Base-by-base conservation (phyloP, 1,139 yeast species). In the Wickerhamomyces sp. region DNA sequence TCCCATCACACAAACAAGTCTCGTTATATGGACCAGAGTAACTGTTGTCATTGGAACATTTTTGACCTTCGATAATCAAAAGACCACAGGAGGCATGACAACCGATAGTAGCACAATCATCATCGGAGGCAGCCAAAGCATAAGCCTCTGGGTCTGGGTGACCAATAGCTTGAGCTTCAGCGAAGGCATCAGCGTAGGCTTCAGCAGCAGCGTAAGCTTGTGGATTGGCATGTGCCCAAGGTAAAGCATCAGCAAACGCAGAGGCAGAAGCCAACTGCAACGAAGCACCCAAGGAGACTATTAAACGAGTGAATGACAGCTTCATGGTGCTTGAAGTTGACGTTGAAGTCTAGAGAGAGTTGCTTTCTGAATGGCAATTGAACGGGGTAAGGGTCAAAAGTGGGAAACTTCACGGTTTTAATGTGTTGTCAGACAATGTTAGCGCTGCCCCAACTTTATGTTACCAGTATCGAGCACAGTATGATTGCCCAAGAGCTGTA, bases 1-100 rank as follows among this genome's bases (percentile, higher is more conserved):
- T 50, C 1, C 39, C 15, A 14, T 40, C 29, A 47, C 60, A 55
- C 27, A 55, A 40, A 47, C 56, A 52, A 17, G 41, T 30, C 4
- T 28, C 4, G 18, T 38, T 46, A 32, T 42, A 52, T 28, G 50
- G 45, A 18, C 46, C 39, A 14, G 32, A 15, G 31, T 46, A 52
- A 16, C 38, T 25, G 14, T 31, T 32, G 28, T 34, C 32, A 4
- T 14, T 10, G 4, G 40, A 34, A 31, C 40, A 37, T 3, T 13
- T 16, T 16, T n/a, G 12, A 31, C 32, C 40, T 14, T 23, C 32
- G 12, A 31, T 31, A 13, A 34, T 34, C 22, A 37, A 15, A 7
- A 28, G 10, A 34, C 40, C 40, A 37, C 40, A 37, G 11, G 38
- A 10, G 14, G 38, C 38, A 17, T 37, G 40, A 37, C 40, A 37